These are phyloP conservation scores for Chlorokybus atmophyticus DNA, from an alignment of 139 green algal species.

Conservation along the genomic window DNA sequence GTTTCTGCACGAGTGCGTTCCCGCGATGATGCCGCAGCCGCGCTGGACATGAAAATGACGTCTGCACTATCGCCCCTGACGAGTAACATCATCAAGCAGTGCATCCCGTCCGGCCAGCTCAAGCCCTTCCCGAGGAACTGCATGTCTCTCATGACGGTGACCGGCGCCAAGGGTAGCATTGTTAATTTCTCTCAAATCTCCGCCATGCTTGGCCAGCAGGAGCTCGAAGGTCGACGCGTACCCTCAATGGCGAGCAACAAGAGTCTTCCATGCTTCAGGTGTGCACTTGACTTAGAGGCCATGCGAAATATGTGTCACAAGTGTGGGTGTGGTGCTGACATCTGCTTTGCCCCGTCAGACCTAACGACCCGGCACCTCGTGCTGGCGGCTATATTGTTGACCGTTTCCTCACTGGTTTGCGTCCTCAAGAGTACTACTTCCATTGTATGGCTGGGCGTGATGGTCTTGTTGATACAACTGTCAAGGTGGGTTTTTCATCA, in stretches of 20 bases:
- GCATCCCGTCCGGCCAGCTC: constrained; percentile 51
- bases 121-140: constrained; percentile 83
- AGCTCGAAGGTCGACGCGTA: constrained; percentile 88
- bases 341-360: no score
- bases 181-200: constrained; percentile 97
- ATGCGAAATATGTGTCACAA: no score
- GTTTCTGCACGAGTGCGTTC: constrained; percentile 31
- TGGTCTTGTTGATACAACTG: constrained; percentile 38
- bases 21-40: constrained; percentile 11
- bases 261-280: constrained; percentile 94
- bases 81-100: constrained; percentile 64
- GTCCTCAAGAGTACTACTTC: constrained; percentile 95
- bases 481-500: constrained; percentile 5
- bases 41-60: constrained; percentile 30
- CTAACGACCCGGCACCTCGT: constrained; percentile 50
- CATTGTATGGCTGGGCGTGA: constrained; percentile 98
- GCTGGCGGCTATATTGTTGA: constrained; percentile 71
- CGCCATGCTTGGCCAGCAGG: constrained; percentile 89
- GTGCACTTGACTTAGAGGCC: no score
- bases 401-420: constrained; percentile 72
- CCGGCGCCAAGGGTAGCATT: constrained; percentile 57
- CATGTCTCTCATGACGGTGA: constrained; percentile 86
- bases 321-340: no score
- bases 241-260: constrained; percentile 81
- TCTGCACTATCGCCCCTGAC: constrained; percentile 72